Evolutionary conservation across 345 rosid genomes (phyloP), one percentile per base, ranked within the genome.

Genomic region (Luvunga scandens): DNA sequence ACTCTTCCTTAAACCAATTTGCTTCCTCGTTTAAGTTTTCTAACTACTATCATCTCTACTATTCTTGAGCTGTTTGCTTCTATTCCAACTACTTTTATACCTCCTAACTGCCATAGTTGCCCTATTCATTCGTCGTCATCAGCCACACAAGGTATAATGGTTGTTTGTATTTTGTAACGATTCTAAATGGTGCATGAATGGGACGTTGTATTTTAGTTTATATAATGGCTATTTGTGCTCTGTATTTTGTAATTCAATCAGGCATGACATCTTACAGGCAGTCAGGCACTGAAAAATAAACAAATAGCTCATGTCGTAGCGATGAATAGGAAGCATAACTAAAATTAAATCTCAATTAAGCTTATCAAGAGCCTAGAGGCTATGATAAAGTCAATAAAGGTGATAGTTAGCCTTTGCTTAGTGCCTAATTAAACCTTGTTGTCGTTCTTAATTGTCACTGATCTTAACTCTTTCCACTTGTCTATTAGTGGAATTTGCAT

Each of bases 331-430:
- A 53, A 75, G 74, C 79, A 83, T 64, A 68, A 24, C 18, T 18
- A 50, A 13, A 33, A 30, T 31, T 7, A 19, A 36, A 22, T 53
- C 18, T 39, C n/a, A 14, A 56, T n/a, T 25, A 30, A 59, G 56
- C 39, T 63, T 56, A 16, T 18, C 14, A 9, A 42, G 14, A 42
- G 48, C 10, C 16, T 42, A 12, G 48, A 42, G 48, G 2, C 4
- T 42, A 14, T 42, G 10, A 42, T 42, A 9, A 4, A 63, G 70
- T 83, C 81, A 80, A 81, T 67, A 34, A 70, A 9, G 7, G 78
- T 73, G 78, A 81, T 81, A 76, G 82, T 84, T 81, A 74, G 56
- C 56, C 38, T 68, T 24, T 69, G 31, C 12, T 38, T 66, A 45
- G 62, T 75, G 71, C 73, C 59, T 75, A 61, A 57, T 73, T 73